Conservation (phyloP, 345 rosid species). For the Populus deltoides region DNA sequence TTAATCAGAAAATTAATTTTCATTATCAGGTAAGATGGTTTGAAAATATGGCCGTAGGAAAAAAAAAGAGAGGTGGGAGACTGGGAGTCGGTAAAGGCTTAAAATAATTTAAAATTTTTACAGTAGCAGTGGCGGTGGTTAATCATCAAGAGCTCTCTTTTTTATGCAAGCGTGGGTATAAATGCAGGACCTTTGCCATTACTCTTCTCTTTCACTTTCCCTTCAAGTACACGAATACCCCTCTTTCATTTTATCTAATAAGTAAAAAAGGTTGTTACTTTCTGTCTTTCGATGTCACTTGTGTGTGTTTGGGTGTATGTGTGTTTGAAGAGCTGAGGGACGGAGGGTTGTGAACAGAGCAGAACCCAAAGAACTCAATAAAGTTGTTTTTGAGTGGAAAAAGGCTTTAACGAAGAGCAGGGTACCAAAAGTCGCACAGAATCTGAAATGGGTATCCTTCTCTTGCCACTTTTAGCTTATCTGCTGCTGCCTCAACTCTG, state of each 20-base stretch:
- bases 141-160: constrained; percentile 87
- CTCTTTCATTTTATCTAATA: neutral
- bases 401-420: constrained; percentile 37
- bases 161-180: constrained; percentile 98
- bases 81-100: neutral
- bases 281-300: constrained; percentile 12
- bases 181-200: constrained; percentile 55
- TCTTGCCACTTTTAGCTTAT: constrained; percentile 46
- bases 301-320: constrained; percentile 21
- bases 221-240: constrained; percentile 22
- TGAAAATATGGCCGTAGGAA: neutral
- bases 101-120: constrained; percentile 17
- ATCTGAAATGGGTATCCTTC: constrained; percentile 83
- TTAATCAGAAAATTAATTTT: neutral
- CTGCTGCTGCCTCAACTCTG: constrained; percentile 43
- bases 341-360: constrained; percentile 27
- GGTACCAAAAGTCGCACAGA: constrained; percentile 61
- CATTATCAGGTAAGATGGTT: neutral
- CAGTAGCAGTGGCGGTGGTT: constrained; percentile 82
- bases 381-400: constrained; percentile 33
- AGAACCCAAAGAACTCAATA: constrained; percentile 33
- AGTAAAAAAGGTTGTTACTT: constrained; percentile 4
- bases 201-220: constrained; percentile 28
- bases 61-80: neutral
- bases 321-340: constrained; percentile 18